Evolutionary conservation across 2,329 filamentous ascomycete species (phyloP), one percentile per base, ranked within the genome.

Genomic region (Thyridium curvatum): DNA sequence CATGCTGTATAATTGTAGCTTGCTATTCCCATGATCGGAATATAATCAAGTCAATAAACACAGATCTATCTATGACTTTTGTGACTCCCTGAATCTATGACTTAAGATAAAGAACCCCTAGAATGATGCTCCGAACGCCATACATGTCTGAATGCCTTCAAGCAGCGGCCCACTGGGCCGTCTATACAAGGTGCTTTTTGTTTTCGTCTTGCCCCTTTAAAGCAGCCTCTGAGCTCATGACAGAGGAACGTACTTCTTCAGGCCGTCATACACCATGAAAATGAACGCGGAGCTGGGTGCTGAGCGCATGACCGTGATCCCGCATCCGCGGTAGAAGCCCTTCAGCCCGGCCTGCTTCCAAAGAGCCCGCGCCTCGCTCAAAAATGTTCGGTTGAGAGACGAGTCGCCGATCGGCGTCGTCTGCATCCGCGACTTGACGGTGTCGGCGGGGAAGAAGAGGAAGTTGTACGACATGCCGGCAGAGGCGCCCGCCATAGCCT

Each of bases 271-370:
- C 44, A 97, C 81, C 45, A 93, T 90, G 55, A 98, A 98, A 44
- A 98, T 98, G 55, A 97, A 89, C 8, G 93, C 93, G n/a, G 90
- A 96, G 61, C 90, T 96, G 3, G 93, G 93, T 26, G 89, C 90
- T 29, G 89, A 85, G 44, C 93, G 78, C 26, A 82, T 71, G 34
- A 93, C 88, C 1, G 93, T 98, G 48, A 98, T 93, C 26, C 93
- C 93, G 53, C 93, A 98, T 4, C 93, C 93, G 38, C 91, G 80
- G 59, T 98, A 98, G 59, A 97, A 69, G 2, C 89, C 91, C 46
- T 77, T 82, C 15, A 97, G 43, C 0, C 93, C 93, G 43, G 90
- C 81, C 52, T 88, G 78, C 44, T 71, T 74, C 84, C 88, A 98
- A n/a, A 97, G 63, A 13, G 78, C 72, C 41, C 65, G 72, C 1